Percentiles rank a stretch among this genome's conserved stretches.
phyloP scores from a whole-genome alignment of 768 basidiomycete species.

The Neoboletus magnificus region DNA sequence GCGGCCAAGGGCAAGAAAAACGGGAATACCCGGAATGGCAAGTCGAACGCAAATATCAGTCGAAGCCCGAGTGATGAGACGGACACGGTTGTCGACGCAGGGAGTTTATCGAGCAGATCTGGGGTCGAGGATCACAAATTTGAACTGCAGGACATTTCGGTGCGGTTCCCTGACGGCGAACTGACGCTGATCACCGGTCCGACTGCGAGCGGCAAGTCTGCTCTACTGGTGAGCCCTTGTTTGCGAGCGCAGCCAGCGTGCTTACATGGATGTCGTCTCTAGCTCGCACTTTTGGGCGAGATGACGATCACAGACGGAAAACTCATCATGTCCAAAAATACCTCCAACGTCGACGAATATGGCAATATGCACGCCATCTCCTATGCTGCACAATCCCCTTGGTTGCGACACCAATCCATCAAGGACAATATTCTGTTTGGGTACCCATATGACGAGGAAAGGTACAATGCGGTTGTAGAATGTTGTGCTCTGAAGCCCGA shows the following conservation, averaged over 20 bases:
- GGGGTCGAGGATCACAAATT: conserved; percentile 34
- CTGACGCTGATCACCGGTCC: conserved; percentile 46
- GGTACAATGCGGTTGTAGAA: conserved; percentile 75
- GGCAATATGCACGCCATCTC: conserved; percentile 64
- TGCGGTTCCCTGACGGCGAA: conserved; percentile 46
- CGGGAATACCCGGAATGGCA: conserved; percentile 1
- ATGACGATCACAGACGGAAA: conserved; percentile 36
- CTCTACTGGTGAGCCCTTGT: conserved; percentile 35
- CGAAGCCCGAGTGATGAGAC: conserved; percentile 8
- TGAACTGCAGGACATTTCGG: conserved; percentile 41
- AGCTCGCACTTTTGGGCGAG: conserved; percentile 40
- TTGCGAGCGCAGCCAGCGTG: not conserved
- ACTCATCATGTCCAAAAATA: conserved; percentile 43
- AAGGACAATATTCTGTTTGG: conserved; percentile 82
- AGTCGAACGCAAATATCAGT: not conserved
- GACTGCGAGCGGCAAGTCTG: conserved; percentile 50
- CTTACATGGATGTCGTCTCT: not conserved
- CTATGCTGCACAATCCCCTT: conserved; percentile 71
- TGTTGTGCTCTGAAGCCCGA: conserved; percentile 82
- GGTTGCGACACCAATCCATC: conserved; percentile 70
- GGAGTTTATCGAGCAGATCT: conserved; percentile 10
- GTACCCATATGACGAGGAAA: conserved; percentile 60
- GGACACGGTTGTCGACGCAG: conserved; percentile 11
- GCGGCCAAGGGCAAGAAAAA: conserved; percentile 17
- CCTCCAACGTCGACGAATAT: conserved; percentile 53